Base-by-base conservation (phyloP, 768 basidiomycete genomes). In the Boletus subparvulus region DNA sequence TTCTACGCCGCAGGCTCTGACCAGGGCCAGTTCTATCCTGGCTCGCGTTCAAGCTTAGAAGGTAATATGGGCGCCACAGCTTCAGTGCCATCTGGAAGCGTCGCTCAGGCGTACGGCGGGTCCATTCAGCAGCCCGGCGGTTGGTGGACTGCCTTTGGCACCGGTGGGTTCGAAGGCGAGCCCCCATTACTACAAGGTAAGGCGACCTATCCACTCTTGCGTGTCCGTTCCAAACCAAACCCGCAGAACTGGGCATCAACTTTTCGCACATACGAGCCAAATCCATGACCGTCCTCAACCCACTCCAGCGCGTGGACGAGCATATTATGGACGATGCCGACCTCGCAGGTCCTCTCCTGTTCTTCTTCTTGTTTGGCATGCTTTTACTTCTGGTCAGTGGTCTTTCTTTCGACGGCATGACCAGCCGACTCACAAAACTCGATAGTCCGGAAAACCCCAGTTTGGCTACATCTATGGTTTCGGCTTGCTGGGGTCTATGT, bases 301-400 rank as follows among this genome's bases (percentile, higher is more conserved):
- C 97, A 4, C 76, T 98, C 21, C 81, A 84, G 55, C 79, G 78
- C 48, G 83, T 95, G 33, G 88, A 97, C 59, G 91, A 89, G 60
- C 88, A 83, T 55, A 98, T 99, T 57, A 99, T 99, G 97, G 97
- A 99, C 73, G 97, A 99, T 65, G 95, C 96, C 21, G 97, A 99
- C 75, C 81, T 99, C 32, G 94, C 96, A 10, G 97, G 97, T 0
- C 97, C 97, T 10, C 83, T 98, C 45, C 83, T 98, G 6, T 98
- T 98, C 76, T 88, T 88, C 69, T 92, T 98, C 71, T 92, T 92
- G 65, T 98, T 98, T 71, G 97, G 88, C 13, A 88, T 90, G 41
- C 93, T 90, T 67, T 81, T 99, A 2, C 83, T 99, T 48, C 83
- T 98, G 59, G 97, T 98, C 55, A 67, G 94, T 84, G 16, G 47